A percentile compares a stretch with the other conserved stretches of the same genome.
Conservation (phyloP, 116 monocot species). For the Iris pallida region DNA sequence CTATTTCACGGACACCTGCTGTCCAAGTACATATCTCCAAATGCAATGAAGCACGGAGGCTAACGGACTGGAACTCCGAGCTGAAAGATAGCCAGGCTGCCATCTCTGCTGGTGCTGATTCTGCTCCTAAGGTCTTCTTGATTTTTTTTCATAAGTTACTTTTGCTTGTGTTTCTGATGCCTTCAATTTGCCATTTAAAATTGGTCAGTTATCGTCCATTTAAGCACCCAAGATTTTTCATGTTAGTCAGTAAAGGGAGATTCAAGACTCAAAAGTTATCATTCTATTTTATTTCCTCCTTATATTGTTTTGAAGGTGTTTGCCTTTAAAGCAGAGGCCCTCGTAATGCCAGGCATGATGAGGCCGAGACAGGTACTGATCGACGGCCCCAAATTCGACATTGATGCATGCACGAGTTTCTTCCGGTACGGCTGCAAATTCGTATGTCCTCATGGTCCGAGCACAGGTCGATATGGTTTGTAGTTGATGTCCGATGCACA, state of each 20-base stretch:
- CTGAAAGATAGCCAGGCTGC: slow-evolving; percentile 33
- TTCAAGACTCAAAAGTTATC: too few relatives aligned
- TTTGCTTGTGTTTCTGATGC: too few relatives aligned
- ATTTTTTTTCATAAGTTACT: too few relatives aligned
- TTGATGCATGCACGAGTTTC: slow-evolving; percentile 33
- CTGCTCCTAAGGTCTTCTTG: slow-evolving; percentile 46
- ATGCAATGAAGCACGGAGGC: slow-evolving; percentile 40
- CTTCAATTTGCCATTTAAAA: too few relatives aligned
- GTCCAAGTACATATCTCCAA: slow-evolving; percentile 23
- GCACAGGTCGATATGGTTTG: slow-evolving; percentile 47
- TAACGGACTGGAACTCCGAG: slow-evolving; percentile 35
- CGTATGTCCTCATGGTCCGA: slow-evolving; percentile 26
- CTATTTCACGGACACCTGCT: slow-evolving; percentile 15
- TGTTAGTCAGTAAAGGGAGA: too few relatives aligned
- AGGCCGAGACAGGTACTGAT: slow-evolving; percentile 32
- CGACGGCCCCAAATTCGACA: slow-evolving; percentile 39
- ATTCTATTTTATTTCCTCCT: neutral
- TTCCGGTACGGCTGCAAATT: slow-evolving; percentile 35
- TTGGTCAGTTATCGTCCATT: too few relatives aligned
- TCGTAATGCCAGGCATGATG: slow-evolving; percentile 47
- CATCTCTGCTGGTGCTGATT: slow-evolving; percentile 46
- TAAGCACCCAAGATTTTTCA: too few relatives aligned
- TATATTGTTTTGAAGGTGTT: slow-evolving; percentile 27
- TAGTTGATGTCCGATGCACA: slow-evolving; percentile 12
- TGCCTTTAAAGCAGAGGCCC: slow-evolving; percentile 49